These are phyloP conservation scores for Auricularia heimuer DNA, from an alignment of 768 basidiomycete species.

Conservation along the genomic window DNA sequence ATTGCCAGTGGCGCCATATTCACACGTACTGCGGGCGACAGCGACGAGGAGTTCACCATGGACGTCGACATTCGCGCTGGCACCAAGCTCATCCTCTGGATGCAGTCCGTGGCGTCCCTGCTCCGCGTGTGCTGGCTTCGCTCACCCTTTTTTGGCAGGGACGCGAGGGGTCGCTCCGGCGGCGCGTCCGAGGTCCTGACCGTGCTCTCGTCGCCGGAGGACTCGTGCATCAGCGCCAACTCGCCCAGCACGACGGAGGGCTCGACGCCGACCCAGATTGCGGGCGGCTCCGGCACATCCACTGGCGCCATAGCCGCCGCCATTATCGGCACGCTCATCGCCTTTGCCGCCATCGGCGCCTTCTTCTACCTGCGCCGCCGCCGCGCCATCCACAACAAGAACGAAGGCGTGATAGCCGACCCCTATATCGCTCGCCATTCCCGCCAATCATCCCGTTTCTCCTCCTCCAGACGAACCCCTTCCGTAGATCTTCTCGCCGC, in stretches of 20 bases:
- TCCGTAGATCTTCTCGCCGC: conserved; percentile 1
- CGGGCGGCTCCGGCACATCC: conserved; percentile 40
- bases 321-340: conserved; percentile 37
- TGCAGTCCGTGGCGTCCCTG: conserved; percentile 11
- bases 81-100: conserved; percentile 43
- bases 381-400: too few relatives aligned
- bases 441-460: neutral
- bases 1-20: conserved; percentile 52
- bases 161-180: conserved; percentile 40
- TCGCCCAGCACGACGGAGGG: conserved; percentile 28
- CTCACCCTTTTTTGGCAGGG: conserved; percentile 26
- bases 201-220: conserved; percentile 39
- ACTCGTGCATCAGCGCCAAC: conserved; percentile 38
- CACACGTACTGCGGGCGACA: conserved; percentile 32
- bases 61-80: conserved; percentile 44
- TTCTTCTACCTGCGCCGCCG: conserved; percentile 25
- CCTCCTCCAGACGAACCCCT: neutral
- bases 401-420: neutral
- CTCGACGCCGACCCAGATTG: conserved; percentile 14
- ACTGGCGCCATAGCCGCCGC: conserved; percentile 20
- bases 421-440: neutral
- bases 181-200: conserved; percentile 46
- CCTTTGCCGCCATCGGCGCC: conserved; percentile 37
- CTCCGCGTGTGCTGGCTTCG: neutral
- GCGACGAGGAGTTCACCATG: conserved; percentile 40